These are phyloP conservation scores for Solanum chacoense DNA, from an alignment of 305 asterid genomes.

Conservation along the genomic window DNA sequence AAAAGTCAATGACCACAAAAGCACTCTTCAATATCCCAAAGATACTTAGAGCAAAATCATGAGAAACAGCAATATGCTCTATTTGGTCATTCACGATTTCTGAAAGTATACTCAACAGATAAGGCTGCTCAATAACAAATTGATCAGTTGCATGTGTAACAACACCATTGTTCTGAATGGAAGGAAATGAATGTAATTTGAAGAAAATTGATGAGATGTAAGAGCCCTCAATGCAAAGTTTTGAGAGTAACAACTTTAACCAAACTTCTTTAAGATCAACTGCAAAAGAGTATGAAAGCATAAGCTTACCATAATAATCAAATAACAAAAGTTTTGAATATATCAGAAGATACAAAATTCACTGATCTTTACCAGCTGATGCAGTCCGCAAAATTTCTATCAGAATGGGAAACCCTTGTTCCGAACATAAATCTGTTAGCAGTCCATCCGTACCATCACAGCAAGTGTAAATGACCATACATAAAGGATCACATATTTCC, in stretches of 20 bases:
- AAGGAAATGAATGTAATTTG: constrained; percentile 20
- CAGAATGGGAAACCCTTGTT: constrained; percentile 33
- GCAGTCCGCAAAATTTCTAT: constrained; percentile 42
- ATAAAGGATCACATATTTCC: constrained; percentile 58
- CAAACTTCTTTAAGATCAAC: constrained; percentile 57
- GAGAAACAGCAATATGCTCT: constrained; percentile 25
- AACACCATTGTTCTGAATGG: constrained; percentile 4
- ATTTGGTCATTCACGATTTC: constrained; percentile 36
- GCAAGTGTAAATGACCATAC: constrained; percentile 69
- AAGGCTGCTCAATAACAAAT: constrained; percentile 44
- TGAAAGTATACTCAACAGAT: constrained; percentile 44
- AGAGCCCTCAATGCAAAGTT: constrained; percentile 40
- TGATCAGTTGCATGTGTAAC: constrained; percentile 1
- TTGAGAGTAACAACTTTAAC: constrained; percentile 54
- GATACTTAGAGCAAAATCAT: constrained; percentile 28
- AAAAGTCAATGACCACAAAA: constrained; percentile 27
- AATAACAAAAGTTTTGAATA: neutral
- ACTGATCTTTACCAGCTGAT: constrained; percentile 31
- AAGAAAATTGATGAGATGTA: constrained; percentile 34
- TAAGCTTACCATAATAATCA: neutral
- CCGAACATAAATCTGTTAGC: constrained; percentile 30
- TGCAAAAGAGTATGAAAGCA: constrained; percentile 14
- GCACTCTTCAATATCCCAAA: constrained; percentile 40
- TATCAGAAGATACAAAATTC: neutral
- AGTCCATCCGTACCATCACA: constrained; percentile 26